Percentiles rank a stretch among this genome's conserved stretches.
phyloP scores from a whole-genome alignment of 495 filamentous ascomycete species.

The Tetracladium setigerum region DNA sequence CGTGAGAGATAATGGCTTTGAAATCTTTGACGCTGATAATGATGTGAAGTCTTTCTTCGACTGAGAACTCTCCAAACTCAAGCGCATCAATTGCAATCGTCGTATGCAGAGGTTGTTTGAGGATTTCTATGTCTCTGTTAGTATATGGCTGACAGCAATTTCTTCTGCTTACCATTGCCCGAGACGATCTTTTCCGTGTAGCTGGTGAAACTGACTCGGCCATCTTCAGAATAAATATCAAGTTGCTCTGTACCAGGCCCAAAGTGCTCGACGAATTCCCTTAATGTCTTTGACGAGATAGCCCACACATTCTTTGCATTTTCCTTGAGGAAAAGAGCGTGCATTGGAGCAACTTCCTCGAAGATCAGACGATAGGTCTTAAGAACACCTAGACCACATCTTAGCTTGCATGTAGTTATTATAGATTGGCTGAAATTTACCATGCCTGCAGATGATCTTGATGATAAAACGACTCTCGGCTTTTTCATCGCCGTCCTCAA shows the following conservation, averaged over 20 bases:
- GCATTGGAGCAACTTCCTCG: constrained; percentile 71
- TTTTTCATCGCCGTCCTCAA: constrained; percentile 65
- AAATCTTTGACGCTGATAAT: constrained; percentile 93
- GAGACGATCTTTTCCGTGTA: constrained; percentile 87
- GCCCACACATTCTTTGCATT: constrained; percentile 69
- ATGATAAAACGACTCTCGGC: constrained; percentile 74
- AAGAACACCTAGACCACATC: constrained; percentile 56
- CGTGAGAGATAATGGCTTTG: constrained; percentile 80
- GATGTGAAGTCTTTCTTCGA: constrained; percentile 73
- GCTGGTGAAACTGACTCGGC: constrained; percentile 74
- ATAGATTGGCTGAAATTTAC: neutral
- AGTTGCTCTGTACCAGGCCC: constrained; percentile 84
- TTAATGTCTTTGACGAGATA: constrained; percentile 64
- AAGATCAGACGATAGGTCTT: constrained; percentile 91
- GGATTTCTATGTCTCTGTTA: constrained; percentile 49
- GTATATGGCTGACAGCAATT: neutral
- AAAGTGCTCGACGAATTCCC: constrained; percentile 87
- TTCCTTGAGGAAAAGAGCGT: constrained; percentile 76
- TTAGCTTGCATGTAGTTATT: neutral
- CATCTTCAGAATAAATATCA: constrained; percentile 72
- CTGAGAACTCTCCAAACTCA: constrained; percentile 78
- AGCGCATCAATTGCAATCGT: constrained; percentile 77
- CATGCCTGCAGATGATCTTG: constrained; percentile 79
- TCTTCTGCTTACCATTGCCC: constrained; percentile 56
- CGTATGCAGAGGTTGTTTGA: constrained; percentile 92